Conservation (phyloP, 176 grass and related monocot genomes). For the Juncus effusus region DNA sequence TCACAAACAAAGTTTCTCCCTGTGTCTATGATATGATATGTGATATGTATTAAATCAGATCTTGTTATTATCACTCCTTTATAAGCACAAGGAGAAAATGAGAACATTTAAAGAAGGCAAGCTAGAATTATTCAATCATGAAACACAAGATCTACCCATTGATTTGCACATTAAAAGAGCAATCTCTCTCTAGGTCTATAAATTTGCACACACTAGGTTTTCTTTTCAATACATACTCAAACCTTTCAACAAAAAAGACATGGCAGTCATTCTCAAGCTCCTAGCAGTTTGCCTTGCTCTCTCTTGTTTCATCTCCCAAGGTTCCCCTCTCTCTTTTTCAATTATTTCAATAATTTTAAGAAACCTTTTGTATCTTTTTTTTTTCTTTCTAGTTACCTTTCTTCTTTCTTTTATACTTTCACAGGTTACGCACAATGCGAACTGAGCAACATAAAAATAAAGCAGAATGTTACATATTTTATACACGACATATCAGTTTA, state of each 20-base stretch:
- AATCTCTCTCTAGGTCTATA: no score
- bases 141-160: no score
- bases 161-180: no score
- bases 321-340: background rate
- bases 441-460: background rate
- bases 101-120: no score
- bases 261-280: slow-evolving; percentile 17
- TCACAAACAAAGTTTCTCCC: no score
- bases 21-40: no score
- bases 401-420: background rate
- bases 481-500: background rate
- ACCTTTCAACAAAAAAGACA: background rate
- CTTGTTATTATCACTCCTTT: no score
- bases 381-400: background rate
- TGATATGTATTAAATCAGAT: no score
- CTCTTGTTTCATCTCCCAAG: slow-evolving; percentile 7
- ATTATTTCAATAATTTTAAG: background rate
- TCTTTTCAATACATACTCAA: background rate
- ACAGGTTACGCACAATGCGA: slow-evolving; percentile 10
- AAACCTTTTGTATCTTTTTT: background rate
- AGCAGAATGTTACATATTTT: background rate
- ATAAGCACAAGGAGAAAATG: no score
- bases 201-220: no score
- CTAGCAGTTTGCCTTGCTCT: background rate
- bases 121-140: no score